Evolutionary conservation across 2,329 filamentous ascomycete genomes (phyloP).

Genomic region (Aureobasidium musti): DNA sequence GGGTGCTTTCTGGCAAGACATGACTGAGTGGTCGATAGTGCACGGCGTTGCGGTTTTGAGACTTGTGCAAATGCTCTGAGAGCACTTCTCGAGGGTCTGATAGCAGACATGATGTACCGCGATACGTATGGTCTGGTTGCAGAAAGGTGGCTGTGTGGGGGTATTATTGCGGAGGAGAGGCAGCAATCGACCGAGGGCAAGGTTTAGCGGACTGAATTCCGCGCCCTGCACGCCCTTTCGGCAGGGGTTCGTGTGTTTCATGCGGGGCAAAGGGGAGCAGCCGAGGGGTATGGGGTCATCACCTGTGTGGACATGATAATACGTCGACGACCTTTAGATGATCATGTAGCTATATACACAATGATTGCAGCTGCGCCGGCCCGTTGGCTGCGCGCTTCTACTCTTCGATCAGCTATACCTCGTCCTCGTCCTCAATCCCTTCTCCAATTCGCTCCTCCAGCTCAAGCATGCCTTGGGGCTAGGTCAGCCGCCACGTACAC

Average conservation of each 20-base stretch:
- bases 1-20: slow-evolving; percentile 69
- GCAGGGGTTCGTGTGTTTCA: slow-evolving; percentile 5
- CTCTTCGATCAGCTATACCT: not conserved
- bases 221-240: slow-evolving; percentile 22
- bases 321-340: not conserved
- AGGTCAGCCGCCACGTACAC: slow-evolving; percentile 66
- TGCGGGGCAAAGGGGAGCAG: slow-evolving; percentile 20
- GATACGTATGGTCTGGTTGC: not conserved
- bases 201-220: not conserved
- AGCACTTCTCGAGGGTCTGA: not conserved
- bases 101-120: not conserved
- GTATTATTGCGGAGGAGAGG: slow-evolving; percentile 6
- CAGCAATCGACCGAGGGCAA: not conserved
- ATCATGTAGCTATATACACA: slow-evolving; percentile 16
- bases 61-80: not conserved
- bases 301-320: slow-evolving; percentile 25
- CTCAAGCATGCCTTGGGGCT: not conserved
- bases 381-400: slow-evolving; percentile 8
- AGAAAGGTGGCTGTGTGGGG: not conserved
- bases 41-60: not conserved
- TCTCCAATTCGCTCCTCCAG: not conserved
- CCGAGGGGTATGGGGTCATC: slow-evolving; percentile 20
- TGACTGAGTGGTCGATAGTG: slow-evolving; percentile 5
- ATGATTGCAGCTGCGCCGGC: slow-evolving; percentile 19
- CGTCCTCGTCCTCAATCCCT: not conserved